A percentile compares a stretch with the other conserved stretches of the same genome.
phyloP scores from a whole-genome alignment of 108 stramenopile genomes.

The Skeletonema costatum region DNA sequence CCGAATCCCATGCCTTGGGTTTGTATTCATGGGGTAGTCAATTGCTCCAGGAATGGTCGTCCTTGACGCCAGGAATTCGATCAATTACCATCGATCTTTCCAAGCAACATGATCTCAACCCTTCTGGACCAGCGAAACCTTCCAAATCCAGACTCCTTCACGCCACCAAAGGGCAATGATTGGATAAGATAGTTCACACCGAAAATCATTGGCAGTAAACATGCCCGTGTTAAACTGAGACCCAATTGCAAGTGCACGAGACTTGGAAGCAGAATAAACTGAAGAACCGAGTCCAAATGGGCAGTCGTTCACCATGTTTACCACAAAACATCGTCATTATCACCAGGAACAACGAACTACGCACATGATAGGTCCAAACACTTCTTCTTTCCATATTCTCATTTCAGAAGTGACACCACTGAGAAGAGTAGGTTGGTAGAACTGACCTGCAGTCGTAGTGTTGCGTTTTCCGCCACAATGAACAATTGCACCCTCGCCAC shows the following conservation, averaged over 20 bases:
- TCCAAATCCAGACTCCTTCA: constrained; percentile 96
- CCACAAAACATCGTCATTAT: constrained; percentile 86
- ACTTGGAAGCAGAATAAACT: constrained; percentile 80
- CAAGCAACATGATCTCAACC: constrained; percentile 94
- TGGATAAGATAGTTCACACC: constrained; percentile 97
- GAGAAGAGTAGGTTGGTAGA: constrained; percentile 96
- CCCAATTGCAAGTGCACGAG: constrained; percentile 84
- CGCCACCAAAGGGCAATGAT: constrained; percentile 97
- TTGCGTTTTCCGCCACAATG: constrained; percentile 89
- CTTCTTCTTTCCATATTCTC: constrained; percentile 95
- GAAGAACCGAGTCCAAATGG: constrained; percentile 93
- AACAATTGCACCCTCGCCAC: constrained; percentile 91
- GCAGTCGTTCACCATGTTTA: constrained; percentile 86
- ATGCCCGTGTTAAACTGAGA: constrained; percentile 92
- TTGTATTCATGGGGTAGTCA: constrained; percentile 84
- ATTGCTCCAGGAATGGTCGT: constrained; percentile 90
- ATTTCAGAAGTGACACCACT: constrained; percentile 92
- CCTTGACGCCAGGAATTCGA: constrained; percentile 78
- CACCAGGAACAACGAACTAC: constrained; percentile 87
- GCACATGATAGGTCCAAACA: constrained; percentile 99
- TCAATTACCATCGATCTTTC: constrained; percentile 90
- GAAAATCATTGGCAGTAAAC: constrained; percentile 98
- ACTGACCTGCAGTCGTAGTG: constrained; percentile 66
- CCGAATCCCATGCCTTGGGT: constrained; percentile 76
- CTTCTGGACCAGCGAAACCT: constrained; percentile 98